phyloP scores from a whole-genome alignment of 2,329 filamentous ascomycete species.

The Alternaria hordeiaustralica region DNA sequence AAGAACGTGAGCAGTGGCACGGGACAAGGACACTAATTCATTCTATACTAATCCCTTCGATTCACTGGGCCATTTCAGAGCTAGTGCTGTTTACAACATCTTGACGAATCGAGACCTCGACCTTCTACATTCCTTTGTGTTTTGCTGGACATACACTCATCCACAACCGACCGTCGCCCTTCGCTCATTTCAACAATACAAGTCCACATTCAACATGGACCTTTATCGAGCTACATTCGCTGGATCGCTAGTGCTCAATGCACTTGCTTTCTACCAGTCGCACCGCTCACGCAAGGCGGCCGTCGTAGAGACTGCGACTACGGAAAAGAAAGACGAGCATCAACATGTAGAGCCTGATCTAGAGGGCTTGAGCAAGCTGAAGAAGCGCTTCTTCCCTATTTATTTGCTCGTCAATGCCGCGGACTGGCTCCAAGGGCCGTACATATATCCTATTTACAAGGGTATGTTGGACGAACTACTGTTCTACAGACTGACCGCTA shows the following conservation, averaged over 20 bases:
- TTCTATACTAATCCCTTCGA: neutral
- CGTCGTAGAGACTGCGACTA: constrained; percentile 5
- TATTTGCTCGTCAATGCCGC: constrained; percentile 54
- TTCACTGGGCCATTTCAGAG: neutral
- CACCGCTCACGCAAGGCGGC: constrained; percentile 27
- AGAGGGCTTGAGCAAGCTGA: constrained; percentile 46
- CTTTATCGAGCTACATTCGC: constrained; percentile 41
- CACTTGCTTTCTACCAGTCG: constrained; percentile 33
- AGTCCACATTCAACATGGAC: constrained; percentile 32
- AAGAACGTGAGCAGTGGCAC: neutral
- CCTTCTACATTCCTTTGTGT: constrained; percentile 2
- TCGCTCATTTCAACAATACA: constrained; percentile 1
- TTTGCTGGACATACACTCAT: constrained; percentile 11
- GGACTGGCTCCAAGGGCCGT: constrained; percentile 58
- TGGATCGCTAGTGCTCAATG: constrained; percentile 36
- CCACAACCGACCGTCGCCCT: neutral
- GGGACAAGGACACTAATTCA: neutral
- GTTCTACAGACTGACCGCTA: neutral
- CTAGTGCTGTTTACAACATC: constrained; percentile 1
- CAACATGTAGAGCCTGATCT: constrained; percentile 31
- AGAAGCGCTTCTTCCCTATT: constrained; percentile 53
- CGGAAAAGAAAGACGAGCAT: constrained; percentile 33
- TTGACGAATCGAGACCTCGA: neutral
- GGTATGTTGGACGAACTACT: constrained; percentile 23
- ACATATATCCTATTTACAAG: constrained; percentile 62